These are phyloP conservation scores for Penicillium riverlandense DNA, from an alignment of 495 filamentous ascomycete species.

Conservation along the genomic window DNA sequence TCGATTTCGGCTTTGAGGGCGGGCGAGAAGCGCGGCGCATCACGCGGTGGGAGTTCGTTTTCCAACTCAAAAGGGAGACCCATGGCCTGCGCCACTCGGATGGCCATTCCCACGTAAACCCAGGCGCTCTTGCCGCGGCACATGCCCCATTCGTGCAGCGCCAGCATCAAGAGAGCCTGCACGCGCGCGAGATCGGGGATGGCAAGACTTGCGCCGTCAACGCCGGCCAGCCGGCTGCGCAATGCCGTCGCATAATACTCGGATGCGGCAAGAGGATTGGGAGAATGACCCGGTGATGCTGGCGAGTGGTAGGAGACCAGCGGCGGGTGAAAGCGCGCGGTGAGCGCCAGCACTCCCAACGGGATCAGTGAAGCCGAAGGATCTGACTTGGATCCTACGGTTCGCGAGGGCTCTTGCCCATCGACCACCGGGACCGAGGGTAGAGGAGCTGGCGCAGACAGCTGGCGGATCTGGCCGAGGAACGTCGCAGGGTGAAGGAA, in stretches of 20 bases:
- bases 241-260: slow-evolving; percentile 74
- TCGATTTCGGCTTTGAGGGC: slow-evolving; percentile 37
- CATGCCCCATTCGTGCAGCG: slow-evolving; percentile 80
- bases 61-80: slow-evolving; percentile 60
- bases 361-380: slow-evolving; percentile 56
- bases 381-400: slow-evolving; percentile 31
- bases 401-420: slow-evolving; percentile 21
- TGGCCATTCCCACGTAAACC: slow-evolving; percentile 71
- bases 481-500: slow-evolving; percentile 78
- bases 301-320: slow-evolving; percentile 60
- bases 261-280: slow-evolving; percentile 60
- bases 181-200: slow-evolving; percentile 58
- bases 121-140: slow-evolving; percentile 68
- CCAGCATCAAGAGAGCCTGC: slow-evolving; percentile 75
- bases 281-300: slow-evolving; percentile 32
- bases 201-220: slow-evolving; percentile 47
- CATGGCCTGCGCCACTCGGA: slow-evolving; percentile 65
- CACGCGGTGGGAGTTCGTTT: slow-evolving; percentile 34
- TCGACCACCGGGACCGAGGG: slow-evolving; percentile 10
- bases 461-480: slow-evolving; percentile 47
- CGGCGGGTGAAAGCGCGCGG: slow-evolving; percentile 66
- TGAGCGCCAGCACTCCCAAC: slow-evolving; percentile 70
- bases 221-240: slow-evolving; percentile 53
- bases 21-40: slow-evolving; percentile 31
- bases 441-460: slow-evolving; percentile 24